Evolutionary conservation across 2,329 filamentous ascomycete species (phyloP), one percentile per base, ranked within the genome.

Genomic region (Colletotrichum cordylinicola): DNA sequence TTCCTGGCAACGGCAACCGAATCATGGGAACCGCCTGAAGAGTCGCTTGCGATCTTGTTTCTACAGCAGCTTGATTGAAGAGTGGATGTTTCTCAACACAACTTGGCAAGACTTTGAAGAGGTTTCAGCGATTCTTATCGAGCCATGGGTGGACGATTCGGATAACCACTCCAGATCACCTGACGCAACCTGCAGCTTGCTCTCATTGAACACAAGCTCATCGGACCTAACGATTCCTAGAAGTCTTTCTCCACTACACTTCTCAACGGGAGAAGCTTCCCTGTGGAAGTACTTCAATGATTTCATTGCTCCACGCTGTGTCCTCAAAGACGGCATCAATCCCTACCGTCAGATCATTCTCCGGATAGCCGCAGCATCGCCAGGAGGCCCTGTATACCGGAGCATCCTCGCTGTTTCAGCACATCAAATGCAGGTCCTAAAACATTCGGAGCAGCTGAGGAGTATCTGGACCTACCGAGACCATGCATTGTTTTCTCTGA

Each of bases 251-350:
- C 56, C 56, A n/a, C 56, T 60, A 0, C 33, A 13, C 2, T 5
- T 60, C 0, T 60, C 16, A 12, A 2, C 27, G 27, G 56, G 16
- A 18, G 56, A 60, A 60, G 27, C 56, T 5, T 4, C 6, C 8
- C 6, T 33, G 7, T 60, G 56, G 56, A 60, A 15, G 16, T 60
- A 60, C 29, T 60, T 60, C 56, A 16, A 60, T 31, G 16, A n/a
- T 10, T 60, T 60, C 27, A 60, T 60, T 12, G 56, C 56, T 13
- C 56, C 56, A n/a, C 56, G 56, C 18, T 60, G 56, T 60, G 56
- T 60, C 16, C n/a, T 60, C 16, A 33, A 60, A 29, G 56, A 60
- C 5, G 56, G 56, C 21, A 60, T 60, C 56, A 60, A 60, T 0
- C 56, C 56, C 27, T 60, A 60, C 6, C 56, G 56, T 1, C 27